Evolutionary conservation across 352 stramenopile genomes (phyloP).

Genomic region (Globisporangium uncinulatum): DNA sequence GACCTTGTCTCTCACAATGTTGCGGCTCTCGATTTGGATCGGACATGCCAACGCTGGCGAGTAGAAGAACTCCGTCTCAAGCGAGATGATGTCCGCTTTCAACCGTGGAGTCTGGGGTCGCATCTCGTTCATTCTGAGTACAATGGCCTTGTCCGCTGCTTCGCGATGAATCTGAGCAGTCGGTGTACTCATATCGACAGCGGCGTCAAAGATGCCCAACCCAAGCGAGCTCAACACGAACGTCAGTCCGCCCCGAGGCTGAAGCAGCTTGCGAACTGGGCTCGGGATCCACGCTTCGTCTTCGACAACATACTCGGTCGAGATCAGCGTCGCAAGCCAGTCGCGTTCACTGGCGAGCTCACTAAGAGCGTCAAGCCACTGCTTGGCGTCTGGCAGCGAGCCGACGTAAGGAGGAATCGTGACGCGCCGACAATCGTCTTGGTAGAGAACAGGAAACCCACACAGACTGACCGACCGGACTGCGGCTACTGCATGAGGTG

Average conservation of each 20-base stretch:
- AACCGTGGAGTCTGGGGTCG: conserved; percentile 51
- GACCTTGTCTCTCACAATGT: conserved; percentile 41
- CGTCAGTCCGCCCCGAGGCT: conserved; percentile 38
- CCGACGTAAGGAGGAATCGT: background rate
- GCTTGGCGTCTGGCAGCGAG: background rate
- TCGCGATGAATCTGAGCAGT: conserved; percentile 49
- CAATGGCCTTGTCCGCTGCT: conserved; percentile 22
- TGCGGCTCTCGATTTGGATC: conserved; percentile 39
- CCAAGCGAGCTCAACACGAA: conserved; percentile 28
- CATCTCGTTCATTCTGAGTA: conserved; percentile 47
- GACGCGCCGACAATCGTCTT: background rate
- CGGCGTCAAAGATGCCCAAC: conserved; percentile 37
- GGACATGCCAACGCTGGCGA: conserved; percentile 36
- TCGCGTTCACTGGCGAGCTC: conserved; percentile 27
- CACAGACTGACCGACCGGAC: conserved; percentile 12
- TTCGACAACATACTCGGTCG: conserved; percentile 40
- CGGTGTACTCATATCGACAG: conserved; percentile 22
- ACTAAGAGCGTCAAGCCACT: conserved; percentile 6
- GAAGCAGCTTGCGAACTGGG: conserved; percentile 44
- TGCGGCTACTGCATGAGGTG: background rate
- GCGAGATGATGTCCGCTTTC: conserved; percentile 28
- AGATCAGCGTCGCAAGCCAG: conserved; percentile 52
- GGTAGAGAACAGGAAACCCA: conserved; percentile 13
- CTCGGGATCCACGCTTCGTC: conserved; percentile 71
- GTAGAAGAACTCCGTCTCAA: conserved; percentile 58